A percentile compares a stretch with the other conserved stretches of the same genome.
Evolutionary conservation across 75 land plant species (phyloP).

Genomic region (Isoetes taiwanensis): DNA sequence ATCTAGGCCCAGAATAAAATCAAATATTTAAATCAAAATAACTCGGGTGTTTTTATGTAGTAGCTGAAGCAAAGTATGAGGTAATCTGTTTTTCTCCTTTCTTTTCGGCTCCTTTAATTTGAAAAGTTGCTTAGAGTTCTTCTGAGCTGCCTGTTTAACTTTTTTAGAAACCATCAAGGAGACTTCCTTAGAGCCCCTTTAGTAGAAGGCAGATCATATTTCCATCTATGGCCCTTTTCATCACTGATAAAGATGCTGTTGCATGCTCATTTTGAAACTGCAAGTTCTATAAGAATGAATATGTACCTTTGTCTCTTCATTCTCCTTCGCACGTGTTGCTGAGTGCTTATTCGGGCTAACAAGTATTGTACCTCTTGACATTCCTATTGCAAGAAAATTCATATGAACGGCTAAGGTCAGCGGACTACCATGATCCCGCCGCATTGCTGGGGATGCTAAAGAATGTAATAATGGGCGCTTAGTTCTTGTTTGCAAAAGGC

Average conservation of each 20-base stretch:
- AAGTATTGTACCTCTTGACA: slow-evolving; percentile 64
- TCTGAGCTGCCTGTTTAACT: too few relatives aligned
- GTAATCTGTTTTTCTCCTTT: too few relatives aligned
- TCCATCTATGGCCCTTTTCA: background rate
- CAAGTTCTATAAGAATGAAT: background rate
- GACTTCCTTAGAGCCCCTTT: background rate
- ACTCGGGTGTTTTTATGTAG: too few relatives aligned
- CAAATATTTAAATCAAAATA: too few relatives aligned
- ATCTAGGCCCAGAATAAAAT: too few relatives aligned
- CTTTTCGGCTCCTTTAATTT: too few relatives aligned
- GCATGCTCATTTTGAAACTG: too few relatives aligned
- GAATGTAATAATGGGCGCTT: slow-evolving; percentile 40
- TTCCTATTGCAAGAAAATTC: slow-evolving; percentile 76
- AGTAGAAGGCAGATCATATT: too few relatives aligned
- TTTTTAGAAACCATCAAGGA: background rate
- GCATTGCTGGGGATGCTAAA: slow-evolving; percentile 41
- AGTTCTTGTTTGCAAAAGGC: slow-evolving; percentile 62
- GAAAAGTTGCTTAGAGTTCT: too few relatives aligned
- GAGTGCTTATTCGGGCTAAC: slow-evolving; percentile 73
- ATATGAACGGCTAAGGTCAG: slow-evolving; percentile 68
- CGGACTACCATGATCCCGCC: slow-evolving; percentile 80
- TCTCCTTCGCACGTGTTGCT: slow-evolving; percentile 39
- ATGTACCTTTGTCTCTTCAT: slow-evolving; percentile 55
- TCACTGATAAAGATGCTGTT: background rate
- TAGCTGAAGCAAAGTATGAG: too few relatives aligned